Percentiles rank a stretch among this genome's conserved stretches.
These are phyloP conservation scores for Corylus americana DNA, from an alignment of 306 rosid species.

Conservation along the genomic window DNA sequence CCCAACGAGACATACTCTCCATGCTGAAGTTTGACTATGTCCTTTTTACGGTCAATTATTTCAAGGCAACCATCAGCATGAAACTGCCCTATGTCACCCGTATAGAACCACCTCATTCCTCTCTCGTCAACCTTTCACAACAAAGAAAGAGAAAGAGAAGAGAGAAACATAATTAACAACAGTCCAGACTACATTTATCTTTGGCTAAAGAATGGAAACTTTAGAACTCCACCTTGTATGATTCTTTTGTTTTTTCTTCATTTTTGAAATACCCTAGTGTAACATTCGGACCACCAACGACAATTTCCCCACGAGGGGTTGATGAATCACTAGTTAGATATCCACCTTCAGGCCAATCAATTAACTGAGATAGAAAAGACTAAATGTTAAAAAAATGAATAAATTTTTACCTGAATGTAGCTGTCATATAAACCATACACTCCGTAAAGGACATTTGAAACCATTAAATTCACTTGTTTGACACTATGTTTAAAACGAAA, in stretches of 20 bases:
- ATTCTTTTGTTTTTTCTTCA: constrained; percentile 83
- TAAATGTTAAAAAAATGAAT: constrained; percentile 22
- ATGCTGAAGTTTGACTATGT: constrained; percentile 95
- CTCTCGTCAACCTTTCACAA: constrained; percentile 73
- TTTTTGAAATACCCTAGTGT: constrained; percentile 94
- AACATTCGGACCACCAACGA: constrained; percentile 90
- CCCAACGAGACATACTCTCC: constrained; percentile 98
- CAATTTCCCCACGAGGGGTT: constrained; percentile 93
- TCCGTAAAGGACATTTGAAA: constrained; percentile 7
- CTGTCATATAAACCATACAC: neutral
- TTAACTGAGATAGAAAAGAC: constrained; percentile 54
- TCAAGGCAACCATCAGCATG: constrained; percentile 94
- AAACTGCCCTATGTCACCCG: constrained; percentile 86
- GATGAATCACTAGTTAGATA: constrained; percentile 67
- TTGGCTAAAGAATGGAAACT: constrained; percentile 8
- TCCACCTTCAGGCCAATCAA: constrained; percentile 96
- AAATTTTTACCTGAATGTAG: neutral
- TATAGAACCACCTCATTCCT: constrained; percentile 93
- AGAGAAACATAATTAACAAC: constrained; percentile 2
- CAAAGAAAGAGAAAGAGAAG: constrained; percentile 8
- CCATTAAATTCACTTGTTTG: neutral
- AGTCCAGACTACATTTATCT: constrained; percentile 2
- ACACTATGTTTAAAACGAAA: neutral
- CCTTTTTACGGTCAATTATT: constrained; percentile 94
- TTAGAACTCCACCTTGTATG: constrained; percentile 69